A percentile compares a stretch with the other conserved stretches of the same genome.
Conservation (phyloP, 2,329 filamentous ascomycete species). For the Xenoacremonium recifei region DNA sequence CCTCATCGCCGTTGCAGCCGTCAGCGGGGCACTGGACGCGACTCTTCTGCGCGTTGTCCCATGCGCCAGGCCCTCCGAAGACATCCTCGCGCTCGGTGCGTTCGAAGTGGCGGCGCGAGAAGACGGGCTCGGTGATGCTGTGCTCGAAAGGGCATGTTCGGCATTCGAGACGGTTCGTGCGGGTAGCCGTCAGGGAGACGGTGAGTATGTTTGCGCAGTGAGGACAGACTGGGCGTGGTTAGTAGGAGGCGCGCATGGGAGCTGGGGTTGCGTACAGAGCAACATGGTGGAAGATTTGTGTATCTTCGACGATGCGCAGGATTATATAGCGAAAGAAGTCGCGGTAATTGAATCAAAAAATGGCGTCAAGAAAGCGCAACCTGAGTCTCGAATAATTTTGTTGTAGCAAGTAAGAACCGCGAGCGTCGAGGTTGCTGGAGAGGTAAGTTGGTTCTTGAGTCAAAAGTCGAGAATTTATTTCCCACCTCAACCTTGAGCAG, state of each 20-base stretch:
- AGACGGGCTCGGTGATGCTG: constrained; percentile 75
- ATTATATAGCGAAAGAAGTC: background rate
- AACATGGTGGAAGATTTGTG: constrained; percentile 49
- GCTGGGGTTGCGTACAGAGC: constrained; percentile 52
- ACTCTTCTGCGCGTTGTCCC: constrained; percentile 88
- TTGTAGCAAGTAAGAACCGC: too few species aligned
- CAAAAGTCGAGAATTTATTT: too few species aligned
- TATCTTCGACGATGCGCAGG: too few species aligned
- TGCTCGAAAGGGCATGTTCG: constrained; percentile 94
- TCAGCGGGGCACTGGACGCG: constrained; percentile 79
- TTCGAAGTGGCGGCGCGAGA: constrained; percentile 79
- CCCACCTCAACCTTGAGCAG: too few species aligned
- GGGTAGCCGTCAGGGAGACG: constrained; percentile 58
- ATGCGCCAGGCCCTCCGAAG: constrained; percentile 82
- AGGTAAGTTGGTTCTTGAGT: too few species aligned
- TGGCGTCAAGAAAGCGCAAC: too few species aligned
- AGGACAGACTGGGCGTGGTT: constrained; percentile 64
- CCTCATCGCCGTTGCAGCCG: constrained; percentile 76
- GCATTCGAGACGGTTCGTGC: constrained; percentile 85
- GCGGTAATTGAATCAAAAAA: too few species aligned
- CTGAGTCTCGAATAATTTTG: too few species aligned
- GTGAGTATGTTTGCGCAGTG: constrained; percentile 82
- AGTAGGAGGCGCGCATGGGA: constrained; percentile 7
- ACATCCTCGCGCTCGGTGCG: constrained; percentile 87
- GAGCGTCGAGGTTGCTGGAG: too few species aligned